Percentiles rank a stretch among this genome's conserved stretches.
Evolutionary conservation across 257 asterid species (phyloP).

Genomic region (Solanum sparsipilum): DNA sequence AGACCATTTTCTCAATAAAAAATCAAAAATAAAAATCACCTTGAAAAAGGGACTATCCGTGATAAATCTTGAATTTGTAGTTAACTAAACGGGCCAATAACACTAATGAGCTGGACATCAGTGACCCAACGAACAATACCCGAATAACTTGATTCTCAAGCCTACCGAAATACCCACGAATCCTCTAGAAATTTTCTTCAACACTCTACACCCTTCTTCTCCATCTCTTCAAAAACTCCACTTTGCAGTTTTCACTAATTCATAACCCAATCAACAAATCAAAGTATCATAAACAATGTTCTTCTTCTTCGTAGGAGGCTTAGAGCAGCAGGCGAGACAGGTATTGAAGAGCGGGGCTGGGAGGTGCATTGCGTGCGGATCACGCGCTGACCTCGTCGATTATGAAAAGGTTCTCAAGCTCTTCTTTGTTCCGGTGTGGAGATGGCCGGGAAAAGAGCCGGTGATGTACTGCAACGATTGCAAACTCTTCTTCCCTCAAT

Average conservation of each 20-base stretch:
- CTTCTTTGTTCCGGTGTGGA: constrained; percentile 82
- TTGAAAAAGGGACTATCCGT: background rate
- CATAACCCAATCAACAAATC: background rate
- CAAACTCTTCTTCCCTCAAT: constrained; percentile 50
- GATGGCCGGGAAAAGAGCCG: constrained; percentile 73
- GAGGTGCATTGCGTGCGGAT: constrained; percentile 68
- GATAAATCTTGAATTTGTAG: background rate
- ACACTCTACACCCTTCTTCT: background rate
- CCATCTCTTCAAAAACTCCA: background rate
- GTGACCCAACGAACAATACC: background rate
- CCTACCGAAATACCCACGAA: background rate
- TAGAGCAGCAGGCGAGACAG: constrained; percentile 62
- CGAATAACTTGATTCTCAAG: background rate
- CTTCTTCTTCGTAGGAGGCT: constrained; percentile 73
- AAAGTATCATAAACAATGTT: constrained; percentile 25
- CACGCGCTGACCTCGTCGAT: constrained; percentile 64
- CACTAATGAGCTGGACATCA: background rate
- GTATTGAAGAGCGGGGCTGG: constrained; percentile 55
- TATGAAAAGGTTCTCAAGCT: constrained; percentile 68
- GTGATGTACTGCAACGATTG: constrained; percentile 50
- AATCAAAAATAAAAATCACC: background rate
- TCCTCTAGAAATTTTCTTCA: background rate
- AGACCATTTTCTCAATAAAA: constrained; percentile 25
- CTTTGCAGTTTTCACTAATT: background rate
- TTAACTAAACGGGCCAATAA: background rate